A percentile compares a stretch with the other conserved stretches of the same genome.
These are phyloP conservation scores for Podospora comata DNA, from an alignment of 495 filamentous ascomycete genomes.

Conservation along the genomic window DNA sequence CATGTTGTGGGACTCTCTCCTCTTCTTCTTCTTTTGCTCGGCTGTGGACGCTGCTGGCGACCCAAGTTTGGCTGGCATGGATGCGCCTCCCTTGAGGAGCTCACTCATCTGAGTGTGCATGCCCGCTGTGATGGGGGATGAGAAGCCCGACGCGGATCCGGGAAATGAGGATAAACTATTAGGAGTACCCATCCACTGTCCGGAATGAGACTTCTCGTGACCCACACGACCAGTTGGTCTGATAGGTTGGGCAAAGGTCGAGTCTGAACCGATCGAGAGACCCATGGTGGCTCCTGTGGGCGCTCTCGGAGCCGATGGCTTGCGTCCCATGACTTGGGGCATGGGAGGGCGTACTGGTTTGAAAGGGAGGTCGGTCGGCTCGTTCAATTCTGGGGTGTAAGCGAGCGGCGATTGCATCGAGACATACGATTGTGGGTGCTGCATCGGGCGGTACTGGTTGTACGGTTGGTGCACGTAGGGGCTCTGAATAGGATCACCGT, in stretches of 20 bases:
- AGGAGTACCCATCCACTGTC: slow-evolving; percentile 74
- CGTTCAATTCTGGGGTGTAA: slow-evolving; percentile 56
- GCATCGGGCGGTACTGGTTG: slow-evolving; percentile 65
- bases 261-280: slow-evolving; percentile 37
- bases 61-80: slow-evolving; percentile 55
- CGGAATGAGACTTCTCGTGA: slow-evolving; percentile 78
- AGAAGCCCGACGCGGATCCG: slow-evolving; percentile 65
- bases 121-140: slow-evolving; percentile 57
- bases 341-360: slow-evolving; percentile 55
- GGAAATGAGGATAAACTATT: slow-evolving; percentile 74
- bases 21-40: slow-evolving; percentile 85
- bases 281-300: slow-evolving; percentile 60
- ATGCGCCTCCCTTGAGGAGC: slow-evolving; percentile 52
- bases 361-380: slow-evolving; percentile 50
- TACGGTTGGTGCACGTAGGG: slow-evolving; percentile 73
- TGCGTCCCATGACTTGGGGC: slow-evolving; percentile 61
- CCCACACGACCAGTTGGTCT: slow-evolving; percentile 56
- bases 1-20: slow-evolving; percentile 92
- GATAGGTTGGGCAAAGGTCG: slow-evolving; percentile 68
- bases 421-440: slow-evolving; percentile 50
- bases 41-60: slow-evolving; percentile 43
- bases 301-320: slow-evolving; percentile 66
- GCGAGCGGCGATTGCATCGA: slow-evolving; percentile 52
- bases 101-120: slow-evolving; percentile 52
- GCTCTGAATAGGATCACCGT: slow-evolving; percentile 82